Conservation (phyloP, 225 moss, liverwort and hornwort genomes). For the Physcomitrium patens region DNA sequence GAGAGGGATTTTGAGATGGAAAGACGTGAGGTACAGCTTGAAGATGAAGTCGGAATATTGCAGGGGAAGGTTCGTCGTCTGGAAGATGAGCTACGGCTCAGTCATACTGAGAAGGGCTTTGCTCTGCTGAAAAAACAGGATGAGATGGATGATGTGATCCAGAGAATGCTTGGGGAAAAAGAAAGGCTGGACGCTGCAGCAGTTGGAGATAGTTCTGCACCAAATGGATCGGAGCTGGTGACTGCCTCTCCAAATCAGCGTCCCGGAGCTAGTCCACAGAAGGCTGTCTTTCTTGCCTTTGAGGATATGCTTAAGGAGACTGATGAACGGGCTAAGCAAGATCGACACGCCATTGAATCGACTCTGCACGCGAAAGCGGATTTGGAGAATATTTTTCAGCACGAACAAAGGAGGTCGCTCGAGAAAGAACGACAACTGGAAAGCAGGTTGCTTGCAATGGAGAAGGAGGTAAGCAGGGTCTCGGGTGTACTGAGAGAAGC, state of each 20-base stretch:
- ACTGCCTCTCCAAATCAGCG: conserved; percentile 31
- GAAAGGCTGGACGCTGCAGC: conserved; percentile 29
- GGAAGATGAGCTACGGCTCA: conserved; percentile 44
- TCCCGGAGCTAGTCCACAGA: conserved; percentile 46
- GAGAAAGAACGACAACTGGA: conserved; percentile 62
- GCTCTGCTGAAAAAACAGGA: conserved; percentile 54
- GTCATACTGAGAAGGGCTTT: conserved; percentile 42
- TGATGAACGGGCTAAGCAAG: conserved; percentile 56
- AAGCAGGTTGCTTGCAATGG: conserved; percentile 55
- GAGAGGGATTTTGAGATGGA: conserved; percentile 54
- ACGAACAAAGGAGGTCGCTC: conserved; percentile 51
- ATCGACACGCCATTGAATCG: conserved; percentile 51
- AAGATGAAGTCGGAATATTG: conserved; percentile 54
- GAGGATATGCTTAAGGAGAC: conserved; percentile 71
- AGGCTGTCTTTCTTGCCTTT: conserved; percentile 59
- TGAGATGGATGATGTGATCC: conserved; percentile 57
- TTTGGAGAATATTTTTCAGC: conserved; percentile 49
- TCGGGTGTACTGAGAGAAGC: conserved; percentile 60
- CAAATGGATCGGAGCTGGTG: conserved; percentile 29
- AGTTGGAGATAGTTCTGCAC: conserved; percentile 28
- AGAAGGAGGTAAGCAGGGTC: conserved; percentile 61
- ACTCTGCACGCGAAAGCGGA: conserved; percentile 55
- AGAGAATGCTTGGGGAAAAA: conserved; percentile 52
- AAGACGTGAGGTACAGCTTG: conserved; percentile 49
- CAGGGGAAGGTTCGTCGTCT: conserved; percentile 50